Evolutionary conservation across 2,329 filamentous ascomycete species (phyloP).

Genomic region (Cladorrhinum sp.): DNA sequence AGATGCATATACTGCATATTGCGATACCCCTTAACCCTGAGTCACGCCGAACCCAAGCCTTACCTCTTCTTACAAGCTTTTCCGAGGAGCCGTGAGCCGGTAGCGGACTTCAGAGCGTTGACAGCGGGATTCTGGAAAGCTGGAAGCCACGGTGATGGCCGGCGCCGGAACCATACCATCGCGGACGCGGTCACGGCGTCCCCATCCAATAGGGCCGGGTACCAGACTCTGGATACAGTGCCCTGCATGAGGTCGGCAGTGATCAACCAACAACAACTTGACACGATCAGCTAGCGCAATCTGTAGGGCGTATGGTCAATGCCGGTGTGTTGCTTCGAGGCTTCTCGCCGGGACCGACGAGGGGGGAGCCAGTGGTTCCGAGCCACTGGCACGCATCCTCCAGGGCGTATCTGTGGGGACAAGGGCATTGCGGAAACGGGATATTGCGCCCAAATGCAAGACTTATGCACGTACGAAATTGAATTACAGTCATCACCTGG

Average conservation of each 20-base stretch:
- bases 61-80: background rate
- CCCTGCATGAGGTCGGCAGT: background rate
- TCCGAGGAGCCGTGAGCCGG: background rate
- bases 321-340: background rate
- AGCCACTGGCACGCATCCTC: too few relatives aligned
- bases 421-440: too few relatives aligned
- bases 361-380: too few relatives aligned
- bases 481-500: too few relatives aligned
- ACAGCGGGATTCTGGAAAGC: background rate
- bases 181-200: background rate
- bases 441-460: too few relatives aligned
- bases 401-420: too few relatives aligned
- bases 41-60: constrained; percentile 11
- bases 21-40: constrained; percentile 10
- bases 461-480: too few relatives aligned
- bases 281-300: background rate
- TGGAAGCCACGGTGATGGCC: background rate
- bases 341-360: background rate
- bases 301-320: background rate
- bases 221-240: background rate
- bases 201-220: background rate
- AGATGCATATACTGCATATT: constrained; percentile 6
- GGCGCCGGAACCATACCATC: constrained; percentile 10
- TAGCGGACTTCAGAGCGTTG: background rate
- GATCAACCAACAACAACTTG: background rate